Evolutionary conservation across 2,329 filamentous ascomycete genomes (phyloP).

Genomic region (Periconia digitata): DNA sequence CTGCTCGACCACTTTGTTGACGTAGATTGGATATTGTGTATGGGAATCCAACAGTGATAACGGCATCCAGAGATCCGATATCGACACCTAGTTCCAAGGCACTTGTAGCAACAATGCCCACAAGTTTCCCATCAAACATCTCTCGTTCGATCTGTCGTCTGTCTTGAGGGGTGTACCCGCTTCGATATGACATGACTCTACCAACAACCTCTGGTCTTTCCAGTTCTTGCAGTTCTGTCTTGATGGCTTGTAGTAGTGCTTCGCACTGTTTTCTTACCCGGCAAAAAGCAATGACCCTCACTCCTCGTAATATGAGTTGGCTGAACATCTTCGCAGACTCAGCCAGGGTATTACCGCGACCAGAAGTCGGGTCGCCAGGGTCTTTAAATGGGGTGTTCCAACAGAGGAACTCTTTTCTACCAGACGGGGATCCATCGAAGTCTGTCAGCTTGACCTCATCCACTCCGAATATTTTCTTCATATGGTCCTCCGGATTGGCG

Average conservation of each 20-base stretch:
- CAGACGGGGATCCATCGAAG: conserved; percentile 89
- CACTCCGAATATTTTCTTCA: conserved; percentile 90
- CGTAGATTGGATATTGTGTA: conserved; percentile 93
- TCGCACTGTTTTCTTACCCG: conserved; percentile 87
- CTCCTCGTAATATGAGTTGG: conserved; percentile 82
- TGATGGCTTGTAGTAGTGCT: conserved; percentile 76
- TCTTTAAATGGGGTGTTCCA: conserved; percentile 98
- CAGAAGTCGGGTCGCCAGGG: conserved; percentile 80
- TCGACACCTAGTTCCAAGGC: conserved; percentile 93
- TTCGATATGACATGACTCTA: conserved; percentile 92
- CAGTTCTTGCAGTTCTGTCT: conserved; percentile 71
- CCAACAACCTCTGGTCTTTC: conserved; percentile 74
- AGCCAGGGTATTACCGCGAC: conserved; percentile 76
- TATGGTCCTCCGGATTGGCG: conserved; percentile 87
- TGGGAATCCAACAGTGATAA: conserved; percentile 91
- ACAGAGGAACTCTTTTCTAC: conserved; percentile 91
- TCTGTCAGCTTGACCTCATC: conserved; percentile 79
- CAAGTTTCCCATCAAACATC: conserved; percentile 94
- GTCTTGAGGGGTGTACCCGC: conserved; percentile 92
- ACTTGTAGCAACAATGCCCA: conserved; percentile 91
- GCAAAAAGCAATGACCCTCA: conserved; percentile 91
- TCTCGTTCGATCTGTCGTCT: conserved; percentile 84
- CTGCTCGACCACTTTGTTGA: conserved; percentile 92
- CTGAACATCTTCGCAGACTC: conserved; percentile 92
- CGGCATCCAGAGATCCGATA: conserved; percentile 90